Evolutionary conservation across 441 rosid species (phyloP).

Genomic region (Euphorbia schlechtendalii): DNA sequence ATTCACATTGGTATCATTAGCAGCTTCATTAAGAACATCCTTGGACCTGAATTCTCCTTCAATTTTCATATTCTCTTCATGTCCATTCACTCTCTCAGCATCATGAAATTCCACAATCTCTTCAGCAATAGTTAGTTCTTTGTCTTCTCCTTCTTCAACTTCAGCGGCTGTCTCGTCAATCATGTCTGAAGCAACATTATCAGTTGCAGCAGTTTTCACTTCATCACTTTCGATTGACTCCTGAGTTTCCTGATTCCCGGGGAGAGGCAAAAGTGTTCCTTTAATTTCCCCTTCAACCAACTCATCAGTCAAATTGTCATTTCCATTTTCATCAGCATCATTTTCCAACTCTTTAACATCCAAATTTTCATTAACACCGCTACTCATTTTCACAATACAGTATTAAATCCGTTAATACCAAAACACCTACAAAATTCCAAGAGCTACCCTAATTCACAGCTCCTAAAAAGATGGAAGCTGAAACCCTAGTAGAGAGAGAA

Average conservation of each 20-base stretch:
- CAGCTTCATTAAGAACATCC: not conserved
- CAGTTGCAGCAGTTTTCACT: not conserved
- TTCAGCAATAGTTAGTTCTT: not conserved
- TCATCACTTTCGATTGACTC: not conserved
- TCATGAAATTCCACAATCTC: conserved; percentile 2
- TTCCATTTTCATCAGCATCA: conserved; percentile 8
- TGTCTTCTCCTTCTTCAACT: not conserved
- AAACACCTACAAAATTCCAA: not conserved
- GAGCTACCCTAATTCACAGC: not conserved
- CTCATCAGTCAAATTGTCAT: conserved; percentile 10
- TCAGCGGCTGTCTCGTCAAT: not conserved
- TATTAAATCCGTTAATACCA: no score
- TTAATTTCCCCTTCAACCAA: not conserved
- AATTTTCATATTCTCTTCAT: not conserved
- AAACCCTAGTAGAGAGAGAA: not conserved
- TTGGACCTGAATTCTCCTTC: no score
- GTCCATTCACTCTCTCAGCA: not conserved
- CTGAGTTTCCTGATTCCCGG: not conserved
- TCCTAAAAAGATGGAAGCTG: not conserved
- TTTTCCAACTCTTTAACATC: conserved; percentile 13
- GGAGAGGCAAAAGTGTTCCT: not conserved
- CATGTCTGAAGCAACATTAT: not conserved
- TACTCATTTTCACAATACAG: not conserved
- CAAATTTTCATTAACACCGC: conserved; percentile 13
- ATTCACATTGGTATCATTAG: not conserved